Base-by-base conservation (phyloP, 140 eudicot genomes). In the Erigeron philadelphicus region DNA sequence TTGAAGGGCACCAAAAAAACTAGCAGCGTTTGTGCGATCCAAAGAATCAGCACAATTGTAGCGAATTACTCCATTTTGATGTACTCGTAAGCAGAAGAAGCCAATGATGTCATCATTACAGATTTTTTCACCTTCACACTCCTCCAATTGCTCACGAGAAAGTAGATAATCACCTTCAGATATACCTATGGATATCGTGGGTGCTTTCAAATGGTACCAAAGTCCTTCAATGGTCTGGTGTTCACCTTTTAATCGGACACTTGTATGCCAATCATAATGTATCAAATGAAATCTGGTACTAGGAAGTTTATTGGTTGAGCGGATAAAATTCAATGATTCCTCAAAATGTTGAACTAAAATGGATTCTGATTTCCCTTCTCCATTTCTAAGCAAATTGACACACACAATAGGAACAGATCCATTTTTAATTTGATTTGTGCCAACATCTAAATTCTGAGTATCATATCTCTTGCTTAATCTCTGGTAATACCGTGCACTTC, bases 21-120 rank as follows among this genome's bases (percentile, higher is more conserved):
- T 90, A 66, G 97, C 97, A 63, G 97, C 97, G 61, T 90, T 90
- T 76, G 97, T 90, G 75, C 97, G 78, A 57, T 90, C 97, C 84
- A 90, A 79, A 46, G 97, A 90, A 80, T 90, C 97, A 5, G 97
- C 97, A 76, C 97, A 90, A 49, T 90, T 90, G 76, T 81, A 90
- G 75, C 97, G 97, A 54, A 90, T 72, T 12, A 88, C 95, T 63
- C 97, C 97, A 63, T 88, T 90, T 81, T 90, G 97, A 64, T 86
- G 97, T 55, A 82, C 79, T 44, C 85, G 80, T 76, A 90, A 66
- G 79, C 94, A 86, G 64, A 88, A 90, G 54, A 87, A 88, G 67
- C 97, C 97, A 9, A 58, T 82, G 62, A 77, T 61, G 78, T 84
- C 97, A 75, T 88, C 89, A 11, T 74, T 85, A 56, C 50, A 82